Percentiles rank a stretch among this genome's conserved stretches.
Evolutionary conservation across 192 early-diverging fungal genomes (phyloP).

Genomic region (Obelidium mucronatum): DNA sequence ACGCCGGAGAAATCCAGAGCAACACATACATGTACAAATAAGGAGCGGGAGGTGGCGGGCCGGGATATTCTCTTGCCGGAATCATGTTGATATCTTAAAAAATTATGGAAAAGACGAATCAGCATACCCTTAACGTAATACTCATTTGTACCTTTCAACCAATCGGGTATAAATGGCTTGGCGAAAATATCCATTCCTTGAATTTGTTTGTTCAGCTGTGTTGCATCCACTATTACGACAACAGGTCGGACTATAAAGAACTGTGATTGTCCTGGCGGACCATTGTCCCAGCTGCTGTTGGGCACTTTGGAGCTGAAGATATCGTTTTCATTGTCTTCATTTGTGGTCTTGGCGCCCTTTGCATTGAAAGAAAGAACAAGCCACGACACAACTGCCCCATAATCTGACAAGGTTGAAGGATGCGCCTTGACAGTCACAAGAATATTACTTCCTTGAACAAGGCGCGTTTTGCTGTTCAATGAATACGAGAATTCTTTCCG

Average conservation of each 20-base stretch:
- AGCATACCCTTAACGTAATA: not conserved
- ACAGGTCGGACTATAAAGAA: not conserved
- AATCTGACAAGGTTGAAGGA: too few species aligned
- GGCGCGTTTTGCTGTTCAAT: too few species aligned
- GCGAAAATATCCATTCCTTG: constrained; percentile 1
- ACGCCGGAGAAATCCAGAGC: not conserved
- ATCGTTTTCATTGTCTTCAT: too few species aligned
- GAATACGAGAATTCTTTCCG: too few species aligned
- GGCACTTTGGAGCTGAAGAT: too few species aligned
- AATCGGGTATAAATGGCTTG: constrained; percentile 11
- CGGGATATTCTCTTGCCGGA: not conserved
- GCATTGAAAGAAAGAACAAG: too few species aligned
- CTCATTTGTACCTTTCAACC: not conserved
- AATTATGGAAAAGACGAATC: not conserved
- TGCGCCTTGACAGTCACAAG: too few species aligned
- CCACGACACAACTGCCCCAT: too few species aligned
- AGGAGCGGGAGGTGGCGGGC: not conserved
- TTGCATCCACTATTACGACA: not conserved
- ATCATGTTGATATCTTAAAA: not conserved
- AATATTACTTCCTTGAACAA: too few species aligned
- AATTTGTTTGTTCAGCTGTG: not conserved
- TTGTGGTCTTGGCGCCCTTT: too few species aligned
- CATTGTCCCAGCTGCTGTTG: too few species aligned
- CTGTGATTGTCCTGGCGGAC: too few species aligned
- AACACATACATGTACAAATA: not conserved